These are phyloP conservation scores for Diaporthe velutina DNA, from an alignment of 2,329 filamentous ascomycete species.

Conservation along the genomic window DNA sequence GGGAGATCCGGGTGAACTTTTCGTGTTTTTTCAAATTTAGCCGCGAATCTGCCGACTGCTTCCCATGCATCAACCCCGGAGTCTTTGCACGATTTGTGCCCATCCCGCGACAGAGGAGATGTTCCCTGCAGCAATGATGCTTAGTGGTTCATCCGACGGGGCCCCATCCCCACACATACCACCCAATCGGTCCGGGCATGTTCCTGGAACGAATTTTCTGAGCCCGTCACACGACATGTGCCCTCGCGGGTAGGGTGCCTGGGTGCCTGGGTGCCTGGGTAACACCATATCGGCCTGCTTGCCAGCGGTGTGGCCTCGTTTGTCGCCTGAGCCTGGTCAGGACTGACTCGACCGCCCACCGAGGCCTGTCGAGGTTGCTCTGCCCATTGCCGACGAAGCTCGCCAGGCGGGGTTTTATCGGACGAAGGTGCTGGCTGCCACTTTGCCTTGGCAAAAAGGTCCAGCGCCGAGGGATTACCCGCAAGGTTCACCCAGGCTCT, in stretches of 20 bases:
- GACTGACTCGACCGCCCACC: constrained; percentile 5
- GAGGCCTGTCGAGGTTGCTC: background rate
- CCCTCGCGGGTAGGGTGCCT: constrained; percentile 6
- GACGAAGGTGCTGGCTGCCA: background rate
- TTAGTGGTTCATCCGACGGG: constrained; percentile 16
- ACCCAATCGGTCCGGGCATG: constrained; percentile 5
- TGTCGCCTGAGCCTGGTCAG: background rate
- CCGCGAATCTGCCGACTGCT: constrained; percentile 5
- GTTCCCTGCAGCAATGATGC: background rate
- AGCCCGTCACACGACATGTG: constrained; percentile 19
- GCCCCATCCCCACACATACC: background rate
- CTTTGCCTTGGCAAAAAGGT: background rate
- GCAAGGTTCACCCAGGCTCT: constrained; percentile 7
- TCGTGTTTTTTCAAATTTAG: background rate
- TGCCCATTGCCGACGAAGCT: background rate
- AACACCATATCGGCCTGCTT: background rate
- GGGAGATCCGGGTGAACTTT: background rate
- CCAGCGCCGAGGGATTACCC: constrained; percentile 7
- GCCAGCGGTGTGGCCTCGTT: constrained; percentile 21
- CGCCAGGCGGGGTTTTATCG: background rate
- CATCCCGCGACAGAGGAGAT: background rate
- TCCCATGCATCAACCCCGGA: background rate
- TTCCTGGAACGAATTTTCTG: constrained; percentile 1
- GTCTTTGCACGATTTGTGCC: background rate
- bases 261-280: constrained; percentile 3